Base-by-base conservation (phyloP, 2,329 filamentous ascomycete species). In the Malbranchea zuffiana region DNA sequence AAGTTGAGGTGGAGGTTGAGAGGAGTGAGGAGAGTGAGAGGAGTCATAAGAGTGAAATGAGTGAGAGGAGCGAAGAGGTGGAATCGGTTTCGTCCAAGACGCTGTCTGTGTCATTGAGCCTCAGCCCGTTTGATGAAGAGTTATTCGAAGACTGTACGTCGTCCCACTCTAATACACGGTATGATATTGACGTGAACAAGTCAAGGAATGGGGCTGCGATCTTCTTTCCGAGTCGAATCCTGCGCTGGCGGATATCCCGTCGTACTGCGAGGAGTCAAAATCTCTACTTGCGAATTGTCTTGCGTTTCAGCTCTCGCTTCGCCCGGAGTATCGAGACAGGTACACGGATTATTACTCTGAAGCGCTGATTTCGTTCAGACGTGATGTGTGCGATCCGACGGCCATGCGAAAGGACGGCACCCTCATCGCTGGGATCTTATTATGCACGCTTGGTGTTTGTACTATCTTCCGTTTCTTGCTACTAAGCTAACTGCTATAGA, bases 241-340 rank as follows among this genome's bases (percentile, higher is more conserved):
- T 13, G 37, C 37, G 11, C 35, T 43, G 11, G 34, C 18, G 15
- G 37, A 37, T 10, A 29, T 43, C 12, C 11, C 38, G 15, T 23
- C 34, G 6, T 28, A 31, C 27, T 43, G 41, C 30, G 24, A 35
- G 3, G 37, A 40, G 10, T 43, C 41, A 5, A 35, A 35, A n/a
- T 34, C 41, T n/a, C 34, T 43, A 6, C 24, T 43, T 13, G 41
- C 41, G 10, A 43, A 43, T 16, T 43, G 41, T n/a, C 37, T 43
- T 6, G 29, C 35, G 18, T 43, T 43, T 19, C 41, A 43, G 26
- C 24, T 40, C 8, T 40, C 41, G 18, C 27, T 43, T 10, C 33
- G 38, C 17, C 37, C 37, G 4, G 37, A 43, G 26, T 31, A 43
- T 11, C 17, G 32, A 17, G 37, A 43, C 20, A 40, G 30, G 20